Base-by-base conservation (phyloP, 805 yeast genomes). In the Candida boleticola region DNA sequence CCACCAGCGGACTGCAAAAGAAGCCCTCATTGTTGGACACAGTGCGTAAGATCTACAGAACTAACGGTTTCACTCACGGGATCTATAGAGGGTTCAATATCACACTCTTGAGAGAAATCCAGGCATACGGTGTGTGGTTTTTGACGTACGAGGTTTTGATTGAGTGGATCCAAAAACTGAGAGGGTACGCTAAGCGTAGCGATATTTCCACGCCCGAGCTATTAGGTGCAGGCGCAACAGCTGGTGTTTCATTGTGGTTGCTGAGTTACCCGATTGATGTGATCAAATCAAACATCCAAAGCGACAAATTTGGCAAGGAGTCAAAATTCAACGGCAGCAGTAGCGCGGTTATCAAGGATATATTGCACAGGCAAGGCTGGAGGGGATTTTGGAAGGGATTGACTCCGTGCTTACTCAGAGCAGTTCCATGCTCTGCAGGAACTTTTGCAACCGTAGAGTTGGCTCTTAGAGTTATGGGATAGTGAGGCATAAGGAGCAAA, bases 51-150 rank as follows among this genome's bases (percentile, higher is more conserved):
- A 79, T 82, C 10, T 63, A 67, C 46, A 32, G 46, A 3, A 40
- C 56, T 0, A 52, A 70, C 19, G 87, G 88, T 3, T n/a, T 65
- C 17, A 36, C 47, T 9, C 41, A 57, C 14, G 86, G 85, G 1
- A 48, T 82, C 3, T 80, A 68, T 50, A 61, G 88, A 41, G 88
- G 88, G 0, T 60, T 66, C 14, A 50, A 63, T 3, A 73, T 82
- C 43, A 82, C 88, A 0, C 51, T 77, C 1, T 34, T 76, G 10
- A 64, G 88, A 44, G 88, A 82, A 52, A 61, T 74, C n/a, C 88
- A 82, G 57, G 86, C 88, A 0, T 83, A 83, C 53, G 89, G 89
- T 5, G 77, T 81, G 13, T 83, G 89, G 89, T 83, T 83, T 51
- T 61, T 80, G 44, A 69, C 86, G 1, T 83, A 79, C 54, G 89